Evolutionary conservation across 2,329 filamentous ascomycete species (phyloP).

Genomic region (Madurella fahalii): DNA sequence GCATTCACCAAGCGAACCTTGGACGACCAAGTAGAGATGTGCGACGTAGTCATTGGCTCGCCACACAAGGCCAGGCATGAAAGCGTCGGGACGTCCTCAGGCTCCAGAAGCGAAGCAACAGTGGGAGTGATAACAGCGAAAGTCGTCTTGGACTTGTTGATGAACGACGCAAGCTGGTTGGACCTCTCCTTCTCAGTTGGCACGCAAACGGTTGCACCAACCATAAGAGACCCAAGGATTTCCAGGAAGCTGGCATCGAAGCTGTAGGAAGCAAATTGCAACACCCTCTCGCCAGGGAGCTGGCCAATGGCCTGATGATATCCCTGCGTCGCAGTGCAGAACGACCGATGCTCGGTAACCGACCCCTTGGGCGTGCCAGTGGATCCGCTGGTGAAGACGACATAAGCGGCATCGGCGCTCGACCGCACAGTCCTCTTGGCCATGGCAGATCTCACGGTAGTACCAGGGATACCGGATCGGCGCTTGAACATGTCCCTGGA

Average conservation of each 20-base stretch:
- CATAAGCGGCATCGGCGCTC: constrained; percentile 12
- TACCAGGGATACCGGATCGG: background rate
- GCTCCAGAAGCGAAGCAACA: constrained; percentile 21
- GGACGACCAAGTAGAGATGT: constrained; percentile 35
- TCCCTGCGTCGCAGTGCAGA: constrained; percentile 6
- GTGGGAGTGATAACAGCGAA: constrained; percentile 25
- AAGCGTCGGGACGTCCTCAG: constrained; percentile 15
- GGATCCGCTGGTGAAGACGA: constrained; percentile 46
- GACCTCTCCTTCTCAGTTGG: constrained; percentile 36
- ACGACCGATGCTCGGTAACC: constrained; percentile 17
- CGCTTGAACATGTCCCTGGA: constrained; percentile 7
- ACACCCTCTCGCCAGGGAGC: background rate
- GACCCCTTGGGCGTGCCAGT: constrained; percentile 43
- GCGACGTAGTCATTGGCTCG: constrained; percentile 18
- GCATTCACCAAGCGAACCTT: constrained; percentile 45
- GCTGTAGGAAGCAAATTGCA: constrained; percentile 15
- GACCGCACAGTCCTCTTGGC: constrained; percentile 8
- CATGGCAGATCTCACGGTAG: constrained; percentile 1
- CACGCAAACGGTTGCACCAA: constrained; percentile 32
- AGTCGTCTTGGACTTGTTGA: constrained; percentile 13
- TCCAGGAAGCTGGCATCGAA: constrained; percentile 30
- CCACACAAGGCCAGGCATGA: constrained; percentile 20
- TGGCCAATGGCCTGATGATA: constrained; percentile 4
- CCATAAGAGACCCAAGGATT: constrained; percentile 35
- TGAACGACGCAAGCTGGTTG: constrained; percentile 32